Evolutionary conservation across 2,329 filamentous ascomycete species (phyloP), one percentile per base, ranked within the genome.

Genomic region (Fusarium clavum): DNA sequence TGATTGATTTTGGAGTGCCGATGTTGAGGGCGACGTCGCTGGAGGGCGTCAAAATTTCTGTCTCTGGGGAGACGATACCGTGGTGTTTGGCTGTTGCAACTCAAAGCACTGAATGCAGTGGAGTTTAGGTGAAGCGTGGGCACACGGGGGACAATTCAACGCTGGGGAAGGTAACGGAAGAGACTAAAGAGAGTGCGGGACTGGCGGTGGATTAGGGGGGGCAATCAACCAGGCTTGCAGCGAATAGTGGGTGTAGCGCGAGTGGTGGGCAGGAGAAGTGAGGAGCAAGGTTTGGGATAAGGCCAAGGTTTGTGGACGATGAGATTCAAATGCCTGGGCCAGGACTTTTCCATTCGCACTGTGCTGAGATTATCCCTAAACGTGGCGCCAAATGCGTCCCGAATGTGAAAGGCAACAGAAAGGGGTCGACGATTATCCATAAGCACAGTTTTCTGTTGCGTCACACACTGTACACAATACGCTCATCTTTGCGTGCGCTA

Each of bases 41-140:
- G 69, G 64, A 73, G 65, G 70, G 74, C 75, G 73, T 77, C 75
- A 67, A 79, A 80, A 75, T 72, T 80, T 77, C 76, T 72, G 67
- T 70, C 73, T 61, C 74, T 57, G 61, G 72, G 70, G 70, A 66
- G 64, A 63, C 61, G 62, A 67, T 55, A 64, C 66, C 56, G 61
- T 71, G 60, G 55, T 60, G 66, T 63, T 65, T 69, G 67, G 65
- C 59, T 64, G 60, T 69, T 64, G 43, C 59, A 61, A 30, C 59
- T 72, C 61, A 60, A 70, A 69, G 69, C 67, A 46, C 71, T 73
- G 72, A 63, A 61, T 53, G 66, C 60, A 72, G 73, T 59, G 63
- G 62, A 70, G 67, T 66, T 66, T 67, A 68, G 70, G 64, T 72
- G 58, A 54, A 69, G 49, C 43, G 60, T 48, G 46, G 54, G 67